Evolutionary conservation across 169 alveolate genomes (phyloP).

Genomic region (Cryptosporidium viatorum): DNA sequence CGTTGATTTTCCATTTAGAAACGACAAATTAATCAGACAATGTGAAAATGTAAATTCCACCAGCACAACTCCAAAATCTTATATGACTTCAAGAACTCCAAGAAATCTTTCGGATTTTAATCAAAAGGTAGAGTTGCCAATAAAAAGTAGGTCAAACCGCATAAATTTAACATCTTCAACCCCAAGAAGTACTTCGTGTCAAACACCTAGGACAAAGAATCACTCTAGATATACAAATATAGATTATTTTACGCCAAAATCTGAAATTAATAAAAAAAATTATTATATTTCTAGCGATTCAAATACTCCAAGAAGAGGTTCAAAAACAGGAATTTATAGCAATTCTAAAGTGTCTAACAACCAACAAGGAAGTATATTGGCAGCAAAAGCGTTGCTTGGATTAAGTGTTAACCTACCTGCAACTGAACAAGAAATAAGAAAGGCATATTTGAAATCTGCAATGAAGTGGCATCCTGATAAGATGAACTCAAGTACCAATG

Average conservation of each 20-base stretch:
- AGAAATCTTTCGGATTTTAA: background rate
- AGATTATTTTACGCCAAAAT: background rate
- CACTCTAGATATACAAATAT: background rate
- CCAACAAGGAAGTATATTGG: constrained; percentile 28
- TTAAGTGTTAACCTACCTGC: constrained; percentile 48
- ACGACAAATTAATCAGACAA: background rate
- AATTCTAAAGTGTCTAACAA: background rate
- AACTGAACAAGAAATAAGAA: constrained; percentile 60
- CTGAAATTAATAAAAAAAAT: background rate
- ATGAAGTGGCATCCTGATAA: constrained; percentile 76
- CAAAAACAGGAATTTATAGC: background rate
- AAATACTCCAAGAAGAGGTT: constrained; percentile 30
- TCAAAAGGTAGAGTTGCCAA: constrained; percentile 44
- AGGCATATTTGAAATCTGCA: constrained; percentile 72
- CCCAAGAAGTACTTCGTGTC: constrained; percentile 30
- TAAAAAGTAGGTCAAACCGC: background rate
- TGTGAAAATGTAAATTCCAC: background rate
- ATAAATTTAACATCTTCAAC: background rate
- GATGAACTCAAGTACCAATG: constrained; percentile 4
- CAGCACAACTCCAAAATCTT: background rate
- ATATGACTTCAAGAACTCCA: constrained; percentile 20
- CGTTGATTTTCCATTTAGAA: background rate
- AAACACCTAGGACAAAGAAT: constrained; percentile 21
- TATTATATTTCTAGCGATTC: background rate
- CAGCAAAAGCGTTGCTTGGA: constrained; percentile 71